Conservation (phyloP, 352 stramenopile species). For the Pythium diclinum region DNA sequence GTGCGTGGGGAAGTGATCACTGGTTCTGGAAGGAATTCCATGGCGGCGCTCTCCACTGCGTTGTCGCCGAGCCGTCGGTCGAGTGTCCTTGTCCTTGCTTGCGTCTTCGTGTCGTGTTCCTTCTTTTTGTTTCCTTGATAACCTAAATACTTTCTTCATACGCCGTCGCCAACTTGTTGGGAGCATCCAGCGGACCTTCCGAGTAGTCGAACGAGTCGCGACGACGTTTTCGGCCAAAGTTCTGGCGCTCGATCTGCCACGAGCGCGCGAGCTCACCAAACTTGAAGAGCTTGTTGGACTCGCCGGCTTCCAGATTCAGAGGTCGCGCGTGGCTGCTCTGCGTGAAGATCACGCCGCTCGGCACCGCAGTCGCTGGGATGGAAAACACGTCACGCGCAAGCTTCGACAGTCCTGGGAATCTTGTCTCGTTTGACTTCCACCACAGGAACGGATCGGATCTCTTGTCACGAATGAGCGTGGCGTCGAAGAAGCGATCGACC, state of each 20-base stretch:
- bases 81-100: conserved; percentile 2
- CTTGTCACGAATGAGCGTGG: conserved; percentile 77
- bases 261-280: conserved; percentile 67
- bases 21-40: background rate
- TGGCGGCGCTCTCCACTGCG: background rate
- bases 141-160: conserved; percentile 90
- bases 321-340: conserved; percentile 56
- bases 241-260: conserved; percentile 78
- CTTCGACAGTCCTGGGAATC: conserved; percentile 67
- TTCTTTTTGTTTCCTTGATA: conserved; percentile 12
- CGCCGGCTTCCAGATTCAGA: conserved; percentile 49
- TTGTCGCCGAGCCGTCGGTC: background rate
- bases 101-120: background rate
- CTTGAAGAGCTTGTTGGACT: conserved; percentile 77
- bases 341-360: conserved; percentile 70
- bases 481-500: conserved; percentile 81
- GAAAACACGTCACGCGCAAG: conserved; percentile 73
- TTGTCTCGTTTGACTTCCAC: conserved; percentile 83
- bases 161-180: conserved; percentile 50
- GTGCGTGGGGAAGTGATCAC: background rate
- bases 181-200: conserved; percentile 52
- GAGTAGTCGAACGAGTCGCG: conserved; percentile 77
- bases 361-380: conserved; percentile 64
- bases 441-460: conserved; percentile 75
- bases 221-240: conserved; percentile 70